Conservation (phyloP, 768 basidiomycete genomes). For the Gelatoporia subvermispora region DNA sequence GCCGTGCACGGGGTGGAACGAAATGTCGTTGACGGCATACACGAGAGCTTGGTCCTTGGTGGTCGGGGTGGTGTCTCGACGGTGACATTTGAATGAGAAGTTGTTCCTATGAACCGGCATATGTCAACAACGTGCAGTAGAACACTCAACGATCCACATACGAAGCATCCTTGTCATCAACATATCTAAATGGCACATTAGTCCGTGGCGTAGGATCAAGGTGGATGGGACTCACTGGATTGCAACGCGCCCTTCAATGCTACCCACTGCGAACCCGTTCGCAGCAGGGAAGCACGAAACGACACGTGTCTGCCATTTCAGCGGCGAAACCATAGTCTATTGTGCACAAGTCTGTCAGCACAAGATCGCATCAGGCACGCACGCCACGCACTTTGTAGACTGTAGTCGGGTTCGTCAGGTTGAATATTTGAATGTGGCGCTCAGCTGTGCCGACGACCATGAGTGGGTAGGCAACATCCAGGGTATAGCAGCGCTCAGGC, state of each 20-base stretch:
- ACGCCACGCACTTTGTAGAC: constrained; percentile 58
- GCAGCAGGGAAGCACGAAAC: constrained; percentile 78
- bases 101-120: constrained; percentile 31
- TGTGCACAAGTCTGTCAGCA: not conserved
- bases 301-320: constrained; percentile 92
- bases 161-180: constrained; percentile 79
- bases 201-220: not conserved
- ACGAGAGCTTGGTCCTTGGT: constrained; percentile 40
- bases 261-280: constrained; percentile 79
- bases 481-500: constrained; percentile 87
- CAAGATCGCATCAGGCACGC: not conserved
- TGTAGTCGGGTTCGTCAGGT: constrained; percentile 75
- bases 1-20: constrained; percentile 49
- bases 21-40: constrained; percentile 53
- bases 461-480: constrained; percentile 76
- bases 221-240: constrained; percentile 69
- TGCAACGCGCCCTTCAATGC: constrained; percentile 88
- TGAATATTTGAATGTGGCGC: constrained; percentile 85
- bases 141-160: no score
- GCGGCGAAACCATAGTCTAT: constrained; percentile 76
- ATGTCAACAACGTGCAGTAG: not conserved
- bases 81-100: constrained; percentile 56
- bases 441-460: constrained; percentile 94
- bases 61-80: constrained; percentile 29
- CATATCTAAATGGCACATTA: constrained; percentile 47